Evolutionary conservation across 2,329 filamentous ascomycete genomes (phyloP), one percentile per base, ranked within the genome.

Genomic region (Exophiala alcalophila): DNA sequence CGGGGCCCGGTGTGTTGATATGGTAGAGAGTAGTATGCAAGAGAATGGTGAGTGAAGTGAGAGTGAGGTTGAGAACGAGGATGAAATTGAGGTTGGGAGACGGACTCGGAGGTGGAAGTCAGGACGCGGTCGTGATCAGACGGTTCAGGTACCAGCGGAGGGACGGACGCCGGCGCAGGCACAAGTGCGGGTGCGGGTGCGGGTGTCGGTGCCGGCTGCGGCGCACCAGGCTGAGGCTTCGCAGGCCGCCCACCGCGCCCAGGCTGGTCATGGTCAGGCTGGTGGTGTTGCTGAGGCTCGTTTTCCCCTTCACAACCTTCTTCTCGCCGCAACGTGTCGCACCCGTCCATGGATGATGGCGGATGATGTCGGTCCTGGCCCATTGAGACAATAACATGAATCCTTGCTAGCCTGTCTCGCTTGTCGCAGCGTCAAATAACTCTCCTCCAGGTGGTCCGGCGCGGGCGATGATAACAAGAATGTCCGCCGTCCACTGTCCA

Each of bases 351-450:
- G 43, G 43, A 40, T 35, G 30, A 33, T 20, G 16, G n/a, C n/a
- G n/a, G n/a, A n/a, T n/a, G n/a, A n/a, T n/a, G n/a, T n/a, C n/a
- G n/a, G n/a, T n/a, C n/a, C n/a, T n/a, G n/a, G n/a, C n/a, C n/a
- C n/a, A n/a, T n/a, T n/a, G n/a, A n/a, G n/a, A n/a, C n/a, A n/a
- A n/a, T n/a, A n/a, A n/a, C n/a, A n/a, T n/a, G 29, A 40, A 25
- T 28, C 46, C 47, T 35, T 36, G 41, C 41, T 50, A 51, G 44
- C 34, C 29, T 33, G 18, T 31, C 31, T 52, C 44, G 49, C 49
- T 52, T 52, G 41, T 46, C 18, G 16, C 15, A 50, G 44, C 44
- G 41, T 52, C 45, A 52, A 44, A 31, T 28, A n/a, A n/a, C n/a
- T n/a, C n/a, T n/a, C n/a, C n/a, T n/a, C n/a, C n/a, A n/a, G n/a